Conservation (phyloP, 129 eudicot genomes). For the Tagetes erecta region DNA sequence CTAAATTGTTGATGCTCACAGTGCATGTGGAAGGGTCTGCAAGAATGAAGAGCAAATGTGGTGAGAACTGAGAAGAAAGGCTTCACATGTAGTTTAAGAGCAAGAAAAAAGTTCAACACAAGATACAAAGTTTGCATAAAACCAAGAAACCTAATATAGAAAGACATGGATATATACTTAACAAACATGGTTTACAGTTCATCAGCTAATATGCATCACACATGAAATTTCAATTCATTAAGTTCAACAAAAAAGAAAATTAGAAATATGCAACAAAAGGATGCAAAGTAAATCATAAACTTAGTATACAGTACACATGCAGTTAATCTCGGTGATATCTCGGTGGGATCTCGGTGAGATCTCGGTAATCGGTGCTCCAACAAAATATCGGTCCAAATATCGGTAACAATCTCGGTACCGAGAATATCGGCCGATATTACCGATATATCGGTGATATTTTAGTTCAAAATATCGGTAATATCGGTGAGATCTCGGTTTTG, state of each 20-base stretch:
- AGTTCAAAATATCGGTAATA: no score
- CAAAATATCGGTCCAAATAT: no score
- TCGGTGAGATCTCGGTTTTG: no score
- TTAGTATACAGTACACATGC: background rate
- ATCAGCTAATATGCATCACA: conserved; percentile 3
- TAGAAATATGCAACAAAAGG: background rate
- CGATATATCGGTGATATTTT: no score
- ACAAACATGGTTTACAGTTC: background rate
- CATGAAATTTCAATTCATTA: background rate
- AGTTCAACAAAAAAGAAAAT: background rate
- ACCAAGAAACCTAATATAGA: background rate
- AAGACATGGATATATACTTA: background rate
- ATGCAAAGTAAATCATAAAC: background rate
- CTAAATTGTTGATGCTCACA: conserved; percentile 52
- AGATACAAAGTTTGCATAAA: conserved; percentile 20
- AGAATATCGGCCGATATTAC: no score
- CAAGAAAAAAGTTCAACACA: background rate
- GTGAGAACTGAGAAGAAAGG: conserved; percentile 7
- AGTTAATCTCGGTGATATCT: no score
- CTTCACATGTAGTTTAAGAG: background rate
- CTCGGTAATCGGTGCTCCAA: no score
- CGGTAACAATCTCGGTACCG: no score
- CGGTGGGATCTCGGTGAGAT: no score
- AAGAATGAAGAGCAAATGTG: conserved; percentile 16
- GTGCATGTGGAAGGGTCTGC: conserved; percentile 86